Evolutionary conservation across 2,329 filamentous ascomycete genomes (phyloP).

Genomic region (Allantophomopsis cytisporea): DNA sequence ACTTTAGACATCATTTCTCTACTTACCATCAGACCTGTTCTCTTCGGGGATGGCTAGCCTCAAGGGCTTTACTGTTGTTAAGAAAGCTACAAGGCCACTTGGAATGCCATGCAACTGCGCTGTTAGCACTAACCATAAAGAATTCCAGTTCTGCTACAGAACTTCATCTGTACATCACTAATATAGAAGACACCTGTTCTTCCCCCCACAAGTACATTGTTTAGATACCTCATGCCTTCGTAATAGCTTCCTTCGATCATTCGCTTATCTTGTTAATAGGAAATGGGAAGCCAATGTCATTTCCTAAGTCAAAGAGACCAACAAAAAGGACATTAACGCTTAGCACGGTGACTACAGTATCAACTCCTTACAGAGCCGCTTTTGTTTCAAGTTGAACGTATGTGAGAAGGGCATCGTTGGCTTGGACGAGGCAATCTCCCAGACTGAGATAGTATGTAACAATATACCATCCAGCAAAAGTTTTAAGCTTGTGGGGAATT

Average conservation of each 20-base stretch:
- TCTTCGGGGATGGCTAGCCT: conserved; percentile 8
- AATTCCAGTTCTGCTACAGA: conserved; percentile 42
- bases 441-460: too few species aligned
- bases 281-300: conserved; percentile 49
- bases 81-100: conserved; percentile 27
- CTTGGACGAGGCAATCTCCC: conserved; percentile 41
- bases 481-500: too few species aligned
- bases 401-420: conserved; percentile 42
- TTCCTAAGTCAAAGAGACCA: conserved; percentile 53
- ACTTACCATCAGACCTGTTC: conserved; percentile 16
- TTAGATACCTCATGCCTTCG: conserved; percentile 39
- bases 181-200: conserved; percentile 47
- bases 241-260: conserved; percentile 44
- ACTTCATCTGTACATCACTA: conserved; percentile 38
- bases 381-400: conserved; percentile 57
- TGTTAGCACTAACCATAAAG: conserved; percentile 45
- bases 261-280: conserved; percentile 43
- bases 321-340: conserved; percentile 52
- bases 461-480: too few species aligned
- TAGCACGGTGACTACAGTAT: conserved; percentile 45
- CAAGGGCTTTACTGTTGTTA: conserved; percentile 30
- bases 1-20: conserved; percentile 15
- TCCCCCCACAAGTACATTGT: conserved; percentile 52
- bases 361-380: conserved; percentile 44
- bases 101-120: conserved; percentile 40